Evolutionary conservation across 2,329 filamentous ascomycete genomes (phyloP), one percentile per base, ranked within the genome.

Genomic region (Ophiocordyceps camponoti-floridani): DNA sequence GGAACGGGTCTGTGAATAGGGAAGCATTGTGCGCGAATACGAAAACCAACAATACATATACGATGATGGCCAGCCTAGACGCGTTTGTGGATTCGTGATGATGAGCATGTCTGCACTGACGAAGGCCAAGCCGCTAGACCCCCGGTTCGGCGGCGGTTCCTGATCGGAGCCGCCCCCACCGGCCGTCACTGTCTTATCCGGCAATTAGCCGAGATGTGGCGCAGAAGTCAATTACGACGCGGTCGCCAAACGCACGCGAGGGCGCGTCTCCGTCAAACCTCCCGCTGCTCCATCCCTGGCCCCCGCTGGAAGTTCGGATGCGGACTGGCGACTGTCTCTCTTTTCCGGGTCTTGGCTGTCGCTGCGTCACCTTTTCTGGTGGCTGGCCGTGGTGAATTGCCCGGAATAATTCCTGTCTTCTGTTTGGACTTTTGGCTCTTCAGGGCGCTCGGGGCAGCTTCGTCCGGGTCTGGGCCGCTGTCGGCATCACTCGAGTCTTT

Each of bases 91-190:
- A 10, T 30, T 19, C 4, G 35, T 38, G 35, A 38, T 5, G 23
- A 3, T 23, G n/a, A n/a, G 35, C 35, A 38, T 14, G 35, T 38
- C n/a, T 19, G n/a, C 35, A 38, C 26, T 43, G 41, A 45, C 43
- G 19, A 37, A 42, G 19, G 45, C 45, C 45, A 47, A 45, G 43
- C 45, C 43, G 23, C 45, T 40, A 41, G 12, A 12, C 28, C 28
- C 28, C n/a, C n/a, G n/a, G n/a, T n/a, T n/a, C n/a, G n/a, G n/a
- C n/a, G n/a, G n/a, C 28, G 28, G 28, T 30, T 30, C 28, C 28
- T 30, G 28, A 30, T 30, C 8, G 8, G 28, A 30, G 28, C 28
- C 28, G 28, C 28, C 12, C 28, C 9, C 28, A 30, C 9, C 28
- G 9, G 28, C 28, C 28, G 9, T 7, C 23, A 23, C 5, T 5